Evolutionary conservation across 805 yeast species (phyloP).

Genomic region (Schwanniomyces occidentalis): DNA sequence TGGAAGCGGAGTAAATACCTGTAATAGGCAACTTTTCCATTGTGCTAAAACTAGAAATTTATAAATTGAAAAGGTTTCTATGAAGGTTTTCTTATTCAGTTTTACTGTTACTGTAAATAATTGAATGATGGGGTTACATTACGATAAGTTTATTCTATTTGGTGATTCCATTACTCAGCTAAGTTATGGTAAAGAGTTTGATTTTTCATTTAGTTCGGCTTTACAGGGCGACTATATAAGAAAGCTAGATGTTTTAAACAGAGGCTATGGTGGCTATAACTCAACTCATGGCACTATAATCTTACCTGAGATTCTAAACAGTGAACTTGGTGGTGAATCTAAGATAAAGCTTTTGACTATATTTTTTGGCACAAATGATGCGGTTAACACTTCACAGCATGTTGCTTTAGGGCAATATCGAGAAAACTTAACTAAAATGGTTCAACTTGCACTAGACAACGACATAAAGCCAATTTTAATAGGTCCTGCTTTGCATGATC

Average conservation of each 20-base stretch:
- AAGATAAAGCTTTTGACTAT: constrained; percentile 50
- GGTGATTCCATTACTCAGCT: constrained; percentile 74
- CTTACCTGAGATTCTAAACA: constrained; percentile 45
- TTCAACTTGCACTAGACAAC: constrained; percentile 37
- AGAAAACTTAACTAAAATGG: constrained; percentile 47
- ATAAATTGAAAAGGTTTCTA: too few species aligned
- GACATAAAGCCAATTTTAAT: constrained; percentile 57
- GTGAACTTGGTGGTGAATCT: constrained; percentile 27
- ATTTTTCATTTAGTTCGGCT: constrained; percentile 54
- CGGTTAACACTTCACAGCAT: constrained; percentile 27
- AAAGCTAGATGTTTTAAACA: constrained; percentile 62
- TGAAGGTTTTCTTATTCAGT: too few species aligned
- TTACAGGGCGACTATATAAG: constrained; percentile 54
- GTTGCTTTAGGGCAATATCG: constrained; percentile 54
- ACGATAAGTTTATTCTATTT: constrained; percentile 54
- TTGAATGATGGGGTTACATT: too few species aligned
- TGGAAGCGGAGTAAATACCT: too few species aligned
- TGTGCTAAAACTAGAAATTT: too few species aligned
- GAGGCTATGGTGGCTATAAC: constrained; percentile 82
- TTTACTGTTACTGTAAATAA: too few species aligned
- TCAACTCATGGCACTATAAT: constrained; percentile 53
- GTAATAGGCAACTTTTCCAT: too few species aligned
- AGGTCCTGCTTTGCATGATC: constrained; percentile 62
- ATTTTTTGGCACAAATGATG: constrained; percentile 84
- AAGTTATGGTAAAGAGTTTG: constrained; percentile 35